These are phyloP conservation scores for Saksenaea vasiformis DNA, from an alignment of 371 early-diverging fungal genomes.

Conservation along the genomic window DNA sequence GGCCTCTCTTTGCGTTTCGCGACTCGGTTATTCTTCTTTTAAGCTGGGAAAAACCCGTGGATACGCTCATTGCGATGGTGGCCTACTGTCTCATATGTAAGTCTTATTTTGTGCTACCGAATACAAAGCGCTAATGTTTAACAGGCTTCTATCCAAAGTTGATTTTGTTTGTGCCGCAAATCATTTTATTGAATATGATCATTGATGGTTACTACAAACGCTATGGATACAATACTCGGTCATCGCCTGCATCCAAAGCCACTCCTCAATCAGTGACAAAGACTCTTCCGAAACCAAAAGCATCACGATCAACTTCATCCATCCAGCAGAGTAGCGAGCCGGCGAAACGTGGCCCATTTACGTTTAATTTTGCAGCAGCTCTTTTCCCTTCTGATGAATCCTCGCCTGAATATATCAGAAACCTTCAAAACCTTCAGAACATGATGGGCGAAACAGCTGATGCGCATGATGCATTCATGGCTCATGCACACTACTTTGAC, in stretches of 20 bases:
- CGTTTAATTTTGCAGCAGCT: conserved; percentile 20
- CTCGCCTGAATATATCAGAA: conserved; percentile 46
- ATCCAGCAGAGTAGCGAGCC: conserved; percentile 1
- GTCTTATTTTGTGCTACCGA: conserved; percentile 6
- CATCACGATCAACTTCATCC: neutral
- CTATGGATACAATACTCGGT: neutral
- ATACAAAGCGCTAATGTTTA: neutral
- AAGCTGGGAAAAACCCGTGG: conserved; percentile 47
- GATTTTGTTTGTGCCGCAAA: conserved; percentile 36
- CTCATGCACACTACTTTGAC: conserved; percentile 32
- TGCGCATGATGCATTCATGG: conserved; percentile 32
- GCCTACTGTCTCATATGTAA: conserved; percentile 44
- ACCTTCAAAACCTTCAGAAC: conserved; percentile 50
- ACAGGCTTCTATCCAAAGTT: conserved; percentile 42
- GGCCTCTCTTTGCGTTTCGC: conserved; percentile 43
- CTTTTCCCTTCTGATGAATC: conserved; percentile 38
- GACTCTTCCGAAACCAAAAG: neutral
- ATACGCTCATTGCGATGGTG: conserved; percentile 38
- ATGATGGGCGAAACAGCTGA: conserved; percentile 53
- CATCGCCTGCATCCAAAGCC: neutral
- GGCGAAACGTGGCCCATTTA: neutral
- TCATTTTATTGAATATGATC: conserved; percentile 20
- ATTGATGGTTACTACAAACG: conserved; percentile 12
- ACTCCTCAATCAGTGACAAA: neutral
- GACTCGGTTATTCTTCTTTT: conserved; percentile 44